phyloP scores from a whole-genome alignment of 2,329 filamentous ascomycete genomes.

The Aspergillus terreus region DNA sequence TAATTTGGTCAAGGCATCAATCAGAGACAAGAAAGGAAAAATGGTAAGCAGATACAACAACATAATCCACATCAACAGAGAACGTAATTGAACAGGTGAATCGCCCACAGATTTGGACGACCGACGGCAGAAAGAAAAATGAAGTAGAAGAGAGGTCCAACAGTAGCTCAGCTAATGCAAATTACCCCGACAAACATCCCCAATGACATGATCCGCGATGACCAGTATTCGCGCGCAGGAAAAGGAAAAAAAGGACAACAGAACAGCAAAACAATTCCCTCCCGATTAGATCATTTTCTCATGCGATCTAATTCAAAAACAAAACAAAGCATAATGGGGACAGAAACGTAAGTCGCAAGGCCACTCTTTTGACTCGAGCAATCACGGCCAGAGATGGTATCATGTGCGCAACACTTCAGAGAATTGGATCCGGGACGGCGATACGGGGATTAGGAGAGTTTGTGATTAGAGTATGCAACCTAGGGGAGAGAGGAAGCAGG shows the following conservation, averaged over 20 bases:
- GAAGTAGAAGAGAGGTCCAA: not conserved
- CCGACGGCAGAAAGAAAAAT: conserved; percentile 3
- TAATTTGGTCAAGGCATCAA: conserved; percentile 15
- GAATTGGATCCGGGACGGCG: conserved; percentile 30
- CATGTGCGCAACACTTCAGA: conserved; percentile 30
- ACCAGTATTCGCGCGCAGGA: conserved; percentile 12
- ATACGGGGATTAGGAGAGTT: conserved; percentile 31
- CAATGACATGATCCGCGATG: conserved; percentile 13
- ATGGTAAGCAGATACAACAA: conserved; percentile 8
- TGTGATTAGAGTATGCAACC: conserved; percentile 30
- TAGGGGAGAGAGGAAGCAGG: conserved; percentile 19
- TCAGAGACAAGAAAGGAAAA: conserved; percentile 12
- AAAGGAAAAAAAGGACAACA: conserved; percentile 5
- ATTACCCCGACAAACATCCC: conserved; percentile 18
- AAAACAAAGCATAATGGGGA: conserved; percentile 15
- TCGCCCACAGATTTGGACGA: conserved; percentile 10
- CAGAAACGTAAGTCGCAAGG: conserved; percentile 24
- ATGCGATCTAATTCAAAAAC: conserved; percentile 23
- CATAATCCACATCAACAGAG: conserved; percentile 21
- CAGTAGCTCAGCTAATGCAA: conserved; percentile 19
- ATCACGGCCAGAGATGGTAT: conserved; percentile 34
- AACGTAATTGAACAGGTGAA: conserved; percentile 10
- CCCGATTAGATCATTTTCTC: conserved; percentile 16
- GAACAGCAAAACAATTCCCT: conserved; percentile 8
- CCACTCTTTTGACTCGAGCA: conserved; percentile 27